A percentile compares a stretch with the other conserved stretches of the same genome.
Evolutionary conservation across 352 stramenopile genomes (phyloP).

Genomic region (Globisporangium parvum): DNA sequence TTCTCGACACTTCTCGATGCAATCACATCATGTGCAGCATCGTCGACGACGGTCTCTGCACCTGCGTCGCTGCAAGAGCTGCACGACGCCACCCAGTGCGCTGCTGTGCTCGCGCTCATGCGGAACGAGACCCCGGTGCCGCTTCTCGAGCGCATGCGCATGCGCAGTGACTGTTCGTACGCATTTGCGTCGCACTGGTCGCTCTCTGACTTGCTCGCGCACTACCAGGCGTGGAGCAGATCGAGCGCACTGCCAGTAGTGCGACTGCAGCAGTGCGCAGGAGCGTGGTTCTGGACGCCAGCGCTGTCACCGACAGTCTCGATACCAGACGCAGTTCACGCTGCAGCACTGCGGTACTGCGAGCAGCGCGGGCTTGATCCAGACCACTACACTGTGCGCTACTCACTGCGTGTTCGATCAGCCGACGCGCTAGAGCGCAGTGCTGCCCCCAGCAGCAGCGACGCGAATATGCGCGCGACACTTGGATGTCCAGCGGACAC

Average conservation of each 20-base stretch:
- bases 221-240: conserved; percentile 1
- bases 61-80: neutral
- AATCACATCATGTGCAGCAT: neutral
- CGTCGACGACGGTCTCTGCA: too few relatives aligned
- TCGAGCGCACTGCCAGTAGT: neutral
- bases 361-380: neutral
- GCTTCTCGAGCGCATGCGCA: neutral
- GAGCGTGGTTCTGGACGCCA: conserved; percentile 7
- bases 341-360: conserved; percentile 4
- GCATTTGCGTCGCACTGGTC: neutral
- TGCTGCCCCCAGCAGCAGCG: neutral
- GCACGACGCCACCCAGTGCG: neutral
- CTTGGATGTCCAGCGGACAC: neutral
- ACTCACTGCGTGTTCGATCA: neutral
- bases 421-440: neutral
- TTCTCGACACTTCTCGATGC: neutral
- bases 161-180: neutral
- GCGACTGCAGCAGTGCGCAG: neutral
- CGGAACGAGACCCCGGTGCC: conserved; percentile 4
- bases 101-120: conserved; percentile 3
- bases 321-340: neutral
- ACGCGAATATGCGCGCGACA: neutral
- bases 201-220: conserved; percentile 3
- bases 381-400: neutral
- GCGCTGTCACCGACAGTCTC: neutral